Evolutionary conservation across 2,329 filamentous ascomycete genomes (phyloP), one percentile per base, ranked within the genome.

Genomic region (Boeremia lycopersici): DNA sequence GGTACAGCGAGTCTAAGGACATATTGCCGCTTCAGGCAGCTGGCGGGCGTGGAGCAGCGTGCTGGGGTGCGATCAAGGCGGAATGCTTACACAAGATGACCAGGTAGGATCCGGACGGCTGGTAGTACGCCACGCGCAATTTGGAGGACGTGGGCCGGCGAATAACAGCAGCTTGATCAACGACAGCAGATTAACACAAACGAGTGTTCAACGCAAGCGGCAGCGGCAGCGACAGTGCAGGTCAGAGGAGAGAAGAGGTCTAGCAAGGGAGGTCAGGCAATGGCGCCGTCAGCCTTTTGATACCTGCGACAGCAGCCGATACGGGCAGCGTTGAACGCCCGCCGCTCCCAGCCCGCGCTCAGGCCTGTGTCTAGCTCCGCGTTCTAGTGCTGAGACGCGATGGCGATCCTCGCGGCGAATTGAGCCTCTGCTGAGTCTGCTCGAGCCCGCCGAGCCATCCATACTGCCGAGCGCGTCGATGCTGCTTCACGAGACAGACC

Each of bases 81-180:
- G 48, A 33, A 39, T 33, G 48, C 55, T 57, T 57, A 57, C 54
- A 57, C 39, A 49, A 48, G 34, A 34, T 34, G 4, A 26, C 25
- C 11, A 45, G 15, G 48, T 12, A 36, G 31, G 17, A 40, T 46
- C 46, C 46, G 45, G 45, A 17, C 17, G 43, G 46, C 33, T 53
- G 54, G 49, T 40, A 26, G 31, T 12, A 48, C 44, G 55, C 55
- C 49, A 57, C 55, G 28, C 40, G 46, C 52, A 55, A 49, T 55
- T 46, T 55, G 46, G 10, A 17, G 23, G 15, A 13, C 19, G 38
- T 26, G 43, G 39, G 19, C 31, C 25, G 40, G 40, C 54, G 46
- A 53, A 43, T 35, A n/a, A 6, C 36, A 46, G 25, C 40, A 42
- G 42, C 2, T 25, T 42, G 42, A 34, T 47, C 45, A 42, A 10